Conservation (phyloP, 768 basidiomycete species). For the Boletus sp. region DNA sequence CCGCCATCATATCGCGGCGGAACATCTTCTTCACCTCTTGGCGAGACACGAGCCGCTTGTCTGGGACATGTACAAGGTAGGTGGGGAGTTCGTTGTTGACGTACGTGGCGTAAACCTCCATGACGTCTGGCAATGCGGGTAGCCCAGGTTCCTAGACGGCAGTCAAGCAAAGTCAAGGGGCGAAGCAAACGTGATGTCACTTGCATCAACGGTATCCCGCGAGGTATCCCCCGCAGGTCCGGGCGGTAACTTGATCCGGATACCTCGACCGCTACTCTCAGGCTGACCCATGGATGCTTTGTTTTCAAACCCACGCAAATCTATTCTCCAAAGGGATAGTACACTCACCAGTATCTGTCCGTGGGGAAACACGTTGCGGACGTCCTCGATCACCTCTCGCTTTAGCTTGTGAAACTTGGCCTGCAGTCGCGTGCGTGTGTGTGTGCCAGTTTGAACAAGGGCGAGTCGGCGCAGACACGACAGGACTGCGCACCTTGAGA, state of each 20-base stretch:
- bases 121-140: constrained; percentile 23
- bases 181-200: background rate
- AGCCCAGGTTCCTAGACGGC: constrained; percentile 12
- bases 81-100: constrained; percentile 31
- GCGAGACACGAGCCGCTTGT: constrained; percentile 26
- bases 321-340: background rate
- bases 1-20: constrained; percentile 21
- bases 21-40: constrained; percentile 32
- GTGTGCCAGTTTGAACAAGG: background rate
- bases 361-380: constrained; percentile 26
- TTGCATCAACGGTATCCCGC: constrained; percentile 5
- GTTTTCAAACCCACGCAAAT: background rate
- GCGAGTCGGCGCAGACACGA: background rate
- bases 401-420: constrained; percentile 31
- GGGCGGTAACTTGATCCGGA: constrained; percentile 21
- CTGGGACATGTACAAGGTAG: constrained; percentile 27
- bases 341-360: constrained; percentile 27
- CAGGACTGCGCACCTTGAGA: constrained; percentile 17
- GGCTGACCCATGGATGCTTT: constrained; percentile 7
- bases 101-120: constrained; percentile 16
- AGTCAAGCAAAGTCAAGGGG: background rate
- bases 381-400: constrained; percentile 28
- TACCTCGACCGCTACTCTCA: constrained; percentile 23
- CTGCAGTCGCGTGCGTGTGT: constrained; percentile 1
- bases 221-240: constrained; percentile 3